Percentiles rank a stretch among this genome's conserved stretches.
These are phyloP conservation scores for Ogataea nitratoaversa DNA, from an alignment of 805 yeast genomes.

Conservation along the genomic window DNA sequence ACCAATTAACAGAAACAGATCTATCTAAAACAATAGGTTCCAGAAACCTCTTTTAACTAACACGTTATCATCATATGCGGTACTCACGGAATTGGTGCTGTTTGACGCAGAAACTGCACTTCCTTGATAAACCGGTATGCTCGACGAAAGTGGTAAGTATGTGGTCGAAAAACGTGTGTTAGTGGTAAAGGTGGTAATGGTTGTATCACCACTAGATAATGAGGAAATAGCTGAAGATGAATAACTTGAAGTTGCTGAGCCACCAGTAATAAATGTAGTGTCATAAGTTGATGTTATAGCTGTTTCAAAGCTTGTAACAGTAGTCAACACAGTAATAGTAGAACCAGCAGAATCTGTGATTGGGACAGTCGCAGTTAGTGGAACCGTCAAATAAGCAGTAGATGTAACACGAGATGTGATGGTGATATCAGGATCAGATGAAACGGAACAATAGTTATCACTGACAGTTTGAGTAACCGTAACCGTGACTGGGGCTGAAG, in stretches of 20 bases:
- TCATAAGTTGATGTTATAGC: constrained; percentile 14
- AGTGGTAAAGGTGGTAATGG: constrained; percentile 3
- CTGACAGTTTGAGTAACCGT: constrained; percentile 26
- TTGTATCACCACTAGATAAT: constrained; percentile 3
- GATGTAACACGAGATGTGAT: constrained; percentile 16
- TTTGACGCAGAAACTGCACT: constrained; percentile 5
- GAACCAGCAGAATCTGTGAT: constrained; percentile 29
- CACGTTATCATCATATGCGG: constrained; percentile 10
- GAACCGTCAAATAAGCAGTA: constrained; percentile 25
- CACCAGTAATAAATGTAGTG: constrained; percentile 13
- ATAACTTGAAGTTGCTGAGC: constrained; percentile 6
- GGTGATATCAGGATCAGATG: constrained; percentile 13
- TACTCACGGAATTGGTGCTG: constrained; percentile 8
- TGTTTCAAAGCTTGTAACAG: constrained; percentile 27
- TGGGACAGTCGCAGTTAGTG: constrained; percentile 30
- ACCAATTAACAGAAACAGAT: neutral
- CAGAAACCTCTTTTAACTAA: constrained; percentile 18
- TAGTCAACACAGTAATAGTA: constrained; percentile 24
- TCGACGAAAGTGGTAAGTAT: constrained; percentile 7
- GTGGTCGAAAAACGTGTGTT: constrained; percentile 3
- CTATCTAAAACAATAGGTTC: constrained; percentile 13
- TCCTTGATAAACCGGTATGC: constrained; percentile 11
- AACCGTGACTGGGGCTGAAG: constrained; percentile 13
- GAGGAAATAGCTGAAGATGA: constrained; percentile 7
- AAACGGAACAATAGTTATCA: constrained; percentile 6